Conservation (phyloP, 108 stramenopile genomes). For the Cylindrotheca fusiformis region DNA sequence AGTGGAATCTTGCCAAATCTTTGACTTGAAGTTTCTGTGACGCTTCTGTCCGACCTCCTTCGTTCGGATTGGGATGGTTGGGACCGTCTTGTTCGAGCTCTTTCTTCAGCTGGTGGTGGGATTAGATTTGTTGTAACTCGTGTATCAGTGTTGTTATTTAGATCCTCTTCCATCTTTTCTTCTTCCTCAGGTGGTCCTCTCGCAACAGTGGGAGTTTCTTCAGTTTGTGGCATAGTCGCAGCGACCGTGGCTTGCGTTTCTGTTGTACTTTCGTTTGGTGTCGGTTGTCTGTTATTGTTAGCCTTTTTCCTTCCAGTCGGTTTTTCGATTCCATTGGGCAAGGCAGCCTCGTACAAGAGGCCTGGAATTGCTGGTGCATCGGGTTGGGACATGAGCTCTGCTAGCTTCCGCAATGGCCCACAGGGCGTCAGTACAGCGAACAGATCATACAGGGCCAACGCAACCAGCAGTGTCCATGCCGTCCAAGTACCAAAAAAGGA, state of each 20-base stretch:
- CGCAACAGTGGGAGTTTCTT: neutral
- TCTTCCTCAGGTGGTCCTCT: slow-evolving; percentile 1
- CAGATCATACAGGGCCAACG: slow-evolving; percentile 94
- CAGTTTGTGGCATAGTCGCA: slow-evolving; percentile 1
- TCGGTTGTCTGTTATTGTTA: neutral
- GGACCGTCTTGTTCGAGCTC: neutral
- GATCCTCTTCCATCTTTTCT: slow-evolving; percentile 2
- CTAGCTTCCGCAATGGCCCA: slow-evolving; percentile 91
- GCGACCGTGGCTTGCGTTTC: neutral
- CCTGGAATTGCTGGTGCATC: slow-evolving; percentile 93
- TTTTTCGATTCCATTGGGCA: slow-evolving; percentile 50
- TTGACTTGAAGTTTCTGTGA: neutral
- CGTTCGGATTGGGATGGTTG: neutral
- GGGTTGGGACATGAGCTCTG: slow-evolving; percentile 79
- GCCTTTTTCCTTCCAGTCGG: slow-evolving; percentile 16
- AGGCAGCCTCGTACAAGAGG: slow-evolving; percentile 90
- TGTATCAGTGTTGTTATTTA: neutral
- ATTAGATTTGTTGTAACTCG: neutral
- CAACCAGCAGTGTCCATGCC: slow-evolving; percentile 91
- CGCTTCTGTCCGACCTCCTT: neutral
- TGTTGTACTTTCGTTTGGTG: neutral
- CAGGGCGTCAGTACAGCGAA: slow-evolving; percentile 95
- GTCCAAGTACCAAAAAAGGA: slow-evolving; percentile 93
- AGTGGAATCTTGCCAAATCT: slow-evolving; percentile 46
- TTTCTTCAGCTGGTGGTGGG: neutral